These are phyloP conservation scores for Neohortaea acidophila DNA, from an alignment of 495 filamentous ascomycete species.

Conservation along the genomic window DNA sequence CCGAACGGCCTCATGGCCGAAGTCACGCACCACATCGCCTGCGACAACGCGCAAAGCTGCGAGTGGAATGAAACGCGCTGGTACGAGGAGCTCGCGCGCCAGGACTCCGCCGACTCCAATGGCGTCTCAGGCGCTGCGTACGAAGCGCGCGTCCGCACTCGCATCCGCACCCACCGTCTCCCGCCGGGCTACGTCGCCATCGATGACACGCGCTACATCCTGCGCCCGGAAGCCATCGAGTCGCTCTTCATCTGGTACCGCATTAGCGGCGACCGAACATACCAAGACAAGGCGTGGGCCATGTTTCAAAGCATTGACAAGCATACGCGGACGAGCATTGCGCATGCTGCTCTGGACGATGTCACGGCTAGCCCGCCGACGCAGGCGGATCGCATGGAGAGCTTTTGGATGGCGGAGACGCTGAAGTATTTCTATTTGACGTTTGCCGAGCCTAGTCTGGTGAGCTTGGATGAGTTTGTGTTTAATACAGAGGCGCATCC, in stretches of 20 bases:
- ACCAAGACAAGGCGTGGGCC: slow-evolving; percentile 55
- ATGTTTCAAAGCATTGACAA: slow-evolving; percentile 52
- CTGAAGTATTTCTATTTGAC: slow-evolving; percentile 41
- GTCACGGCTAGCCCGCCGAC: slow-evolving; percentile 15
- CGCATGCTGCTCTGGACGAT: slow-evolving; percentile 25
- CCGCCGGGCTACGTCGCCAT: slow-evolving; percentile 17
- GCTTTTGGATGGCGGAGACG: slow-evolving; percentile 37
- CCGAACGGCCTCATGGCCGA: slow-evolving; percentile 61
- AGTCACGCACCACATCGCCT: slow-evolving; percentile 37
- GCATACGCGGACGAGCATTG: slow-evolving; percentile 22
- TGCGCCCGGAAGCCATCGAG: slow-evolving; percentile 38
- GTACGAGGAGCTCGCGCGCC: slow-evolving; percentile 26
- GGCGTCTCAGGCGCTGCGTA: too few relatives aligned
- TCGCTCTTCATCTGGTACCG: slow-evolving; percentile 60
- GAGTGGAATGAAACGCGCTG: slow-evolving; percentile 40
- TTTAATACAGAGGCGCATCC: slow-evolving; percentile 42
- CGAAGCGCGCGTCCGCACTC: too few relatives aligned
- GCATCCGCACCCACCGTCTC: slow-evolving; percentile 15
- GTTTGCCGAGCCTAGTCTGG: slow-evolving; percentile 33
- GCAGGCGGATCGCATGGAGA: slow-evolving; percentile 28
- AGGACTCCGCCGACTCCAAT: slow-evolving; percentile 25
- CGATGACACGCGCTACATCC: slow-evolving; percentile 39
- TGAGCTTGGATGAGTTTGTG: slow-evolving; percentile 40
- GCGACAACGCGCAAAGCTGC: slow-evolving; percentile 31
- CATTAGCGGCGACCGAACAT: slow-evolving; percentile 51